Evolutionary conservation across 2,329 filamentous ascomycete species (phyloP).

Genomic region (Seiridium unicorne): DNA sequence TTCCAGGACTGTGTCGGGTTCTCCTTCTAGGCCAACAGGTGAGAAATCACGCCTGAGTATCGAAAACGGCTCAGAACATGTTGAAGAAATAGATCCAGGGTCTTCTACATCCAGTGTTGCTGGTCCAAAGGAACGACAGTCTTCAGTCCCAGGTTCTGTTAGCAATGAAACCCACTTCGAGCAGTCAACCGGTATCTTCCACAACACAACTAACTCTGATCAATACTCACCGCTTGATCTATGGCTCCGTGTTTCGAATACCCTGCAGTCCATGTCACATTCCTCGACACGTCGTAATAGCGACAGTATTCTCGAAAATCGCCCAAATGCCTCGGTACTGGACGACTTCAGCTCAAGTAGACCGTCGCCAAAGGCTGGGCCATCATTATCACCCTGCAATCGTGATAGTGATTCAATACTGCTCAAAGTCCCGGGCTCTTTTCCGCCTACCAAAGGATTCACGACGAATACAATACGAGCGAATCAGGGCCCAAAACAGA

Average conservation of each 20-base stretch:
- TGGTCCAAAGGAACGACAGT: neutral
- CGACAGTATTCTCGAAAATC: constrained; percentile 3
- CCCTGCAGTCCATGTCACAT: neutral
- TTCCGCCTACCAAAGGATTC: neutral
- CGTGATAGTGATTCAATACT: neutral
- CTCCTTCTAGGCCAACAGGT: too few relatives aligned
- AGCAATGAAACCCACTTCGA: constrained; percentile 1
- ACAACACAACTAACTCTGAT: constrained; percentile 13
- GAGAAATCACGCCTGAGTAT: too few relatives aligned
- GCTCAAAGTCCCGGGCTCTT: neutral
- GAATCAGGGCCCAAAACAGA: neutral
- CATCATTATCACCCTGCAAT: neutral
- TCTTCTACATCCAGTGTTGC: neutral
- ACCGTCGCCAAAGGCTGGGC: neutral
- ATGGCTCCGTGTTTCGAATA: constrained; percentile 21
- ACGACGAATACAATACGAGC: neutral
- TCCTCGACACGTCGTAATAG: constrained; percentile 5
- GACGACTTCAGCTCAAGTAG: neutral
- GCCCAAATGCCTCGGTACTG: neutral
- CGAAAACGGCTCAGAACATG: neutral
- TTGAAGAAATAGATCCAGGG: neutral
- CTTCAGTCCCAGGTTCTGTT: neutral
- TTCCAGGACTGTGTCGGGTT: too few relatives aligned
- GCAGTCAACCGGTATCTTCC: constrained; percentile 5
- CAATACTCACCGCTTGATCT: constrained; percentile 25